Conservation (phyloP, 2,329 filamentous ascomycete species). For the Neonectria ditissima region DNA sequence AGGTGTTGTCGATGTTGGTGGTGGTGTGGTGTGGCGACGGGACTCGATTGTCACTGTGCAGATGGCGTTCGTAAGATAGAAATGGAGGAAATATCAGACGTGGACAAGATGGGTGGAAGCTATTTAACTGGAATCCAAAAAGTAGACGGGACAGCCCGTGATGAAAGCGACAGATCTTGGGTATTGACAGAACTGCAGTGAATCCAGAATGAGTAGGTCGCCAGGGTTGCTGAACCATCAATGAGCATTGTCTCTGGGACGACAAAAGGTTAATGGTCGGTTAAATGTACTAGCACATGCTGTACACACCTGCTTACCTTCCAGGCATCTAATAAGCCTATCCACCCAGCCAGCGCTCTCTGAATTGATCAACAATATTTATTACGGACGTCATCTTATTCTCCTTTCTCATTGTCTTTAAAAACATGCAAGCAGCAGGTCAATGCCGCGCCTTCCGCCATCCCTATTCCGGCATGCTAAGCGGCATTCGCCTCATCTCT, state of each 20-base stretch:
- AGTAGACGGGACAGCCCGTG: slow-evolving; percentile 12
- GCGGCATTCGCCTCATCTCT: slow-evolving; percentile 66
- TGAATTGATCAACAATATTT: not conserved
- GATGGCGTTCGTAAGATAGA: not conserved
- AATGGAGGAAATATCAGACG: not conserved
- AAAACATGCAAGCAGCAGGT: slow-evolving; percentile 29
- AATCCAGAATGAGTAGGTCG: slow-evolving; percentile 29
- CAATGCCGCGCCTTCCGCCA: slow-evolving; percentile 74
- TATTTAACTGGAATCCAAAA: slow-evolving; percentile 29
- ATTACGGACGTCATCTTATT: not conserved
- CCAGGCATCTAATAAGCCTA: no score
- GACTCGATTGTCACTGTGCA: not conserved
- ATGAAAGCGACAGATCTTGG: slow-evolving; percentile 20
- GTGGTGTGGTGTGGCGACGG: not conserved
- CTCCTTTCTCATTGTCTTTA: slow-evolving; percentile 11
- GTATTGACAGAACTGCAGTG: slow-evolving; percentile 16
- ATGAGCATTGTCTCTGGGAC: slow-evolving; percentile 24
- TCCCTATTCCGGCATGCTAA: slow-evolving; percentile 66
- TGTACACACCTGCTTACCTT: not conserved
- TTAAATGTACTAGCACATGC: slow-evolving; percentile 34
- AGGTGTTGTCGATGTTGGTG: not conserved
- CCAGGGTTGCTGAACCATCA: slow-evolving; percentile 27
- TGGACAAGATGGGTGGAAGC: not conserved
- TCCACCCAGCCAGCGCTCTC: not conserved
- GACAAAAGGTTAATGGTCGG: slow-evolving; percentile 47